A percentile compares a stretch with the other conserved stretches of the same genome.
Evolutionary conservation across 1,284 basidiomycete genomes (phyloP).

Genomic region (Lignosus rhinocerotis): DNA sequence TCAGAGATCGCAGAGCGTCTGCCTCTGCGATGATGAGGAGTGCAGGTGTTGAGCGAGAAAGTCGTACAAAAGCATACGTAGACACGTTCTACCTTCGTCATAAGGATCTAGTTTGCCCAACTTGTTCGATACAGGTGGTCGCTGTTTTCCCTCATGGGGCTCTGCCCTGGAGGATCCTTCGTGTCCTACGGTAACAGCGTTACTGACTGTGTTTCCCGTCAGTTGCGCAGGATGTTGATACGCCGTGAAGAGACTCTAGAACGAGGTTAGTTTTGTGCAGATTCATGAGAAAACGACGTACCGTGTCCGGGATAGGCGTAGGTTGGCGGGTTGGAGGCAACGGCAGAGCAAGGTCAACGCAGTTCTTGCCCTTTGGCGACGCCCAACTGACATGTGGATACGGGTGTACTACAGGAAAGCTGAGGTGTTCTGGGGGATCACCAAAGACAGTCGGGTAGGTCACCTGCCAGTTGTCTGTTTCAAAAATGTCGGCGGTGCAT

Average conservation of each 20-base stretch:
- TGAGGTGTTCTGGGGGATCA: conserved; percentile 21
- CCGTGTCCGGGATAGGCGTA: conserved; percentile 22
- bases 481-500: neutral
- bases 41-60: neutral
- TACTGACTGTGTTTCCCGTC: conserved; percentile 6
- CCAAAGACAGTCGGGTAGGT: conserved; percentile 15
- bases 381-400: conserved; percentile 30
- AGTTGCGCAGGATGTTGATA: conserved; percentile 22
- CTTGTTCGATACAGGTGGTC: neutral
- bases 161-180: neutral
- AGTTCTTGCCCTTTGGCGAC: conserved; percentile 18
- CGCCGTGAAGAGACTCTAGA: conserved; percentile 17
- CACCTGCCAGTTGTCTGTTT: conserved; percentile 28
- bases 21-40: neutral
- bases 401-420: conserved; percentile 27
- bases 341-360: conserved; percentile 22
- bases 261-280: neutral
- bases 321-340: conserved; percentile 23
- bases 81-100: conserved; percentile 23
- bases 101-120: conserved; percentile 30
- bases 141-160: neutral
- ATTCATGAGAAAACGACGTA: neutral
- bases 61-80: neutral
- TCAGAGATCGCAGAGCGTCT: neutral
- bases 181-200: neutral